These are phyloP conservation scores for Evansstolkia leycettana DNA, from an alignment of 495 filamentous ascomycete genomes.

Conservation along the genomic window DNA sequence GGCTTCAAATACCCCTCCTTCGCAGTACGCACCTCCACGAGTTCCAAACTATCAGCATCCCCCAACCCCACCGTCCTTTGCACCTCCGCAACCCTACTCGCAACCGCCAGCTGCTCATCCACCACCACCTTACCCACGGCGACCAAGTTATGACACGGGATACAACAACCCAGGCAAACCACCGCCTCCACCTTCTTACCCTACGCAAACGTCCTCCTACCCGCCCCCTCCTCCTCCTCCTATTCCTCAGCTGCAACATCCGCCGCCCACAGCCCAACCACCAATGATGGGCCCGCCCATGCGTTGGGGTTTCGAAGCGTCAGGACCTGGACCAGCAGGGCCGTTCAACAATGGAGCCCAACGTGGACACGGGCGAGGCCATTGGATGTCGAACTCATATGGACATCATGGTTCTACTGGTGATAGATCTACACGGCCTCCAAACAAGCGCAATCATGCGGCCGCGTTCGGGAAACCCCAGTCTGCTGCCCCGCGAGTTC, in stretches of 20 bases:
- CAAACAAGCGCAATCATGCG: constrained; percentile 27
- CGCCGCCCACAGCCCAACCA: constrained; percentile 20
- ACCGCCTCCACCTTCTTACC: constrained; percentile 7
- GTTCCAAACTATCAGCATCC: constrained; percentile 14
- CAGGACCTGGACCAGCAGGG: constrained; percentile 11
- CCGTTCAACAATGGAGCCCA: constrained; percentile 11
- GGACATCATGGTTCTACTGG: constrained; percentile 22
- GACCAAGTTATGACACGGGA: constrained; percentile 19
- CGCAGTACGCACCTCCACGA: constrained; percentile 17
- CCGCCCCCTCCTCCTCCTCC: constrained; percentile 13
- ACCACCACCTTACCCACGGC: constrained; percentile 15
- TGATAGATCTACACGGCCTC: constrained; percentile 27
- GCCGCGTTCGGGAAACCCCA: constrained; percentile 32
- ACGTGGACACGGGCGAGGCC: constrained; percentile 19
- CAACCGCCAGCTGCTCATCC: constrained; percentile 15
- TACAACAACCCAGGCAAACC: constrained; percentile 2
- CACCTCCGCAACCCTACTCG: constrained; percentile 12
- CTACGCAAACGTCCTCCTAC: constrained; percentile 9
- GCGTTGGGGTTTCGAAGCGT: constrained; percentile 42
- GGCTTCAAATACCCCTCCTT: constrained; percentile 13
- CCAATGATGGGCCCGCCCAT: constrained; percentile 47
- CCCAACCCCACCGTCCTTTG: constrained; percentile 11
- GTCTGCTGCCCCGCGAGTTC: constrained; percentile 23
- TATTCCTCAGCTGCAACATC: constrained; percentile 14
- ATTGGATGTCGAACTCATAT: constrained; percentile 34